Evolutionary conservation across 2,329 filamentous ascomycete species (phyloP).

Genomic region (Domatiomyces globalis): DNA sequence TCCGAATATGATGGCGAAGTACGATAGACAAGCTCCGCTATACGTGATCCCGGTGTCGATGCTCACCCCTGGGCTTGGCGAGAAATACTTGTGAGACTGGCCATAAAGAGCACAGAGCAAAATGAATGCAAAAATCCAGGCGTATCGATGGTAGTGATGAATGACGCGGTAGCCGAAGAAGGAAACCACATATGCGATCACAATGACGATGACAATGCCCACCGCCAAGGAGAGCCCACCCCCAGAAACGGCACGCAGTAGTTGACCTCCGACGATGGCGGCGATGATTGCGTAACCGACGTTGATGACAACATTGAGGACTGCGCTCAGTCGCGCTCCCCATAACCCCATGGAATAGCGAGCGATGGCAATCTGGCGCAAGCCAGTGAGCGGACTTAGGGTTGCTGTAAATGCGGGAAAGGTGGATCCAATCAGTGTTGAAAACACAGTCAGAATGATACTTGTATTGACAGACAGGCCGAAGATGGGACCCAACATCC

Average conservation of each 20-base stretch:
- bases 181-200: conserved; percentile 14
- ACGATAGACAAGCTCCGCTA: conserved; percentile 21
- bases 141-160: conserved; percentile 17
- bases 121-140: conserved; percentile 18
- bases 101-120: conserved; percentile 4
- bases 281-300: conserved; percentile 18
- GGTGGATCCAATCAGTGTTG: conserved; percentile 9
- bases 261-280: conserved; percentile 21
- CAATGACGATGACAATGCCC: conserved; percentile 19
- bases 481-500: conserved; percentile 15
- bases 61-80: conserved; percentile 8
- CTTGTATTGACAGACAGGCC: conserved; percentile 14
- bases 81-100: conserved; percentile 2
- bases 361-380: conserved; percentile 18
- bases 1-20: conserved; percentile 29
- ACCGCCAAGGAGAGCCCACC: conserved; percentile 16
- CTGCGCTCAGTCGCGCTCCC: conserved; percentile 13
- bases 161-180: conserved; percentile 18
- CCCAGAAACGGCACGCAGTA: conserved; percentile 20
- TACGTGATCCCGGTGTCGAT: conserved; percentile 2
- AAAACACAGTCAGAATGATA: conserved; percentile 11
- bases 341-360: conserved; percentile 18
- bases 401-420: conserved; percentile 6
- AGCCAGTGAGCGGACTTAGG: conserved; percentile 4
- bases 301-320: conserved; percentile 17